phyloP scores from a whole-genome alignment of 495 filamentous ascomycete species.

The Letharia lupina region DNA sequence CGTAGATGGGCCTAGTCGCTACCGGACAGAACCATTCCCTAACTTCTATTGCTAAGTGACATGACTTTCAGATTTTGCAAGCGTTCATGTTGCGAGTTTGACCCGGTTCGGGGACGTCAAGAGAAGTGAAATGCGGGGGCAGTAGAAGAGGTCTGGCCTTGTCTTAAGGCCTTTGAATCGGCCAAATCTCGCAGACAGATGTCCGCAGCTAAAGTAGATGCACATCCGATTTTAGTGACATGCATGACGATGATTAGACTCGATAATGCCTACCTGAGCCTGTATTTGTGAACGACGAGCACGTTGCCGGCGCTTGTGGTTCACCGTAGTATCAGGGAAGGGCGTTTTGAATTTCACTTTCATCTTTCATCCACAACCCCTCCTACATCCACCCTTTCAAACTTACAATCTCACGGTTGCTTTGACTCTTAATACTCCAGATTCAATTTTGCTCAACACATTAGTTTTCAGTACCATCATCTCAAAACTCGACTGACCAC shows the following conservation, averaged over 20 bases:
- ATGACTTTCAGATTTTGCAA: not conserved
- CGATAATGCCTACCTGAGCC: not conserved
- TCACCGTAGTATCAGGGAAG: not conserved
- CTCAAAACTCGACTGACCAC: not conserved
- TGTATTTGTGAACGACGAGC: not conserved
- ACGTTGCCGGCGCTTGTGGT: conserved; percentile 2
- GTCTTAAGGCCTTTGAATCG: not conserved
- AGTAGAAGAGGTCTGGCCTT: not conserved
- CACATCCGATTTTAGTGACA: not conserved
- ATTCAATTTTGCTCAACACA: not conserved
- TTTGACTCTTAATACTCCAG: not conserved
- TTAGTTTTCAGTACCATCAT: not conserved
- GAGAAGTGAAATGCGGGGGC: not conserved
- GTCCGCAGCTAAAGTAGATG: not conserved
- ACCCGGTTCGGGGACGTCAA: not conserved
- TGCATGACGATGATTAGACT: not conserved
- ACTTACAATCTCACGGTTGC: not conserved
- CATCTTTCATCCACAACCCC: not conserved
- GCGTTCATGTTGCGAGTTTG: not conserved
- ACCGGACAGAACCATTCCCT: not conserved
- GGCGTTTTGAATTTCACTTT: not conserved
- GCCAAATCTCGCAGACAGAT: not conserved
- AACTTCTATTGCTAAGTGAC: not conserved
- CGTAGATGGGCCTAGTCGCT: not conserved
- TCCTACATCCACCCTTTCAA: not conserved